Percentiles rank a stretch among this genome's conserved stretches.
Evolutionary conservation across 2,329 filamentous ascomycete species (phyloP).

Genomic region (Rasamsonia emersonii): DNA sequence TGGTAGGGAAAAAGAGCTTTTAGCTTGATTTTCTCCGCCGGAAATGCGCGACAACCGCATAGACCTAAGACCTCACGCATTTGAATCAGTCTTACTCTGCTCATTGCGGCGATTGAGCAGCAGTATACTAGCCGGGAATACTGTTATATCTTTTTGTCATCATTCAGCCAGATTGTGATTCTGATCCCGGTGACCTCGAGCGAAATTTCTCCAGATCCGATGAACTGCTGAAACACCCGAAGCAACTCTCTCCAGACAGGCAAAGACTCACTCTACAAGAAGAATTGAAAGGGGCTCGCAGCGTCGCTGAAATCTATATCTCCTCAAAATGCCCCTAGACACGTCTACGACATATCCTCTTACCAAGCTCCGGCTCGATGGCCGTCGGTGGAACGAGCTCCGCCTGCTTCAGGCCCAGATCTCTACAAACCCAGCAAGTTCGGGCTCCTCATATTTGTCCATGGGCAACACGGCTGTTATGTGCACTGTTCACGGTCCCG

Average conservation of each 20-base stretch:
- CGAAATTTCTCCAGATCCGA: too few species aligned
- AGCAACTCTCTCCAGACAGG: neutral
- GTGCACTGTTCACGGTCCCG: conserved; percentile 80
- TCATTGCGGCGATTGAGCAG: too few species aligned
- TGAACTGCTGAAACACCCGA: too few species aligned
- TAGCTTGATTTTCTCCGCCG: conserved; percentile 7
- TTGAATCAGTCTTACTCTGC: too few species aligned
- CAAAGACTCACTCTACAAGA: neutral
- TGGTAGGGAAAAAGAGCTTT: conserved; percentile 17
- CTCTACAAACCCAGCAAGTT: conserved; percentile 82
- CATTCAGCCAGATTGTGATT: too few species aligned
- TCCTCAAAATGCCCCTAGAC: conserved; percentile 72
- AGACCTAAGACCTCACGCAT: neutral
- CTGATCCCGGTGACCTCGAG: too few species aligned
- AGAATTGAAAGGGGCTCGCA: neutral
- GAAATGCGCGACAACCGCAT: neutral
- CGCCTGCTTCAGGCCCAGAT: conserved; percentile 82
- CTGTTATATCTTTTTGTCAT: too few species aligned
- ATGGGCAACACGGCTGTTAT: conserved; percentile 98
- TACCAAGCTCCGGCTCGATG: conserved; percentile 72
- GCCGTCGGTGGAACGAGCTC: conserved; percentile 93
- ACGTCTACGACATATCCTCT: conserved; percentile 85
- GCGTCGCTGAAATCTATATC: conserved; percentile 1
- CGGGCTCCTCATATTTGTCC: conserved; percentile 87
- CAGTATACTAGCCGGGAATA: too few species aligned